Evolutionary conservation across 2,329 filamentous ascomycete species (phyloP).

Genomic region (Sporothrix curviconia): DNA sequence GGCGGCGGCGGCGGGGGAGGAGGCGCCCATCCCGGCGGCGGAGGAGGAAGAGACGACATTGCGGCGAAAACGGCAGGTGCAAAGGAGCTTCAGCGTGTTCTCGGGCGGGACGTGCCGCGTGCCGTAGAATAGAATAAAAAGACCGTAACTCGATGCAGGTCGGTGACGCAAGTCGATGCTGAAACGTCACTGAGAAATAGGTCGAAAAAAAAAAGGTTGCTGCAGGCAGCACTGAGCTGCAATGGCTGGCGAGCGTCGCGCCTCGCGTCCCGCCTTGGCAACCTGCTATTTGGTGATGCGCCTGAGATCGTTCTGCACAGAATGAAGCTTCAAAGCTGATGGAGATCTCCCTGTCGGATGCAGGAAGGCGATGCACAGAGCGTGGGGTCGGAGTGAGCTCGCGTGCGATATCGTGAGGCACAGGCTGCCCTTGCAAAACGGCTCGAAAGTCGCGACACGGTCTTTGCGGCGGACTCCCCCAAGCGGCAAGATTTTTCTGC

Average conservation of each 20-base stretch:
- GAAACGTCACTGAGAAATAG: neutral
- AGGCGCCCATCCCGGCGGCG: conserved; percentile 51
- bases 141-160: neutral
- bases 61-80: neutral
- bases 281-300: neutral
- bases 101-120: neutral
- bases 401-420: conserved; percentile 2
- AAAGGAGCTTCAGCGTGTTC: too few species aligned
- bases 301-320: neutral
- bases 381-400: neutral
- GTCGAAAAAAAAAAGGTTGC: neutral
- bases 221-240: neutral
- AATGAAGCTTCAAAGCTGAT: neutral
- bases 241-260: conserved; percentile 5
- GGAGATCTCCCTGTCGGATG: neutral
- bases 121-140: neutral
- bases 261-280: neutral
- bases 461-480: neutral
- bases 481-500: conserved; percentile 11
- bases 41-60: conserved; percentile 32
- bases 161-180: neutral
- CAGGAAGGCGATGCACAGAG: neutral
- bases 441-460: conserved; percentile 6
- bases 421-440: neutral
- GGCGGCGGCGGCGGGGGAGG: conserved; percentile 42